Conservation (phyloP, 2,329 filamentous ascomycete species). For the Drechslera avenae region DNA sequence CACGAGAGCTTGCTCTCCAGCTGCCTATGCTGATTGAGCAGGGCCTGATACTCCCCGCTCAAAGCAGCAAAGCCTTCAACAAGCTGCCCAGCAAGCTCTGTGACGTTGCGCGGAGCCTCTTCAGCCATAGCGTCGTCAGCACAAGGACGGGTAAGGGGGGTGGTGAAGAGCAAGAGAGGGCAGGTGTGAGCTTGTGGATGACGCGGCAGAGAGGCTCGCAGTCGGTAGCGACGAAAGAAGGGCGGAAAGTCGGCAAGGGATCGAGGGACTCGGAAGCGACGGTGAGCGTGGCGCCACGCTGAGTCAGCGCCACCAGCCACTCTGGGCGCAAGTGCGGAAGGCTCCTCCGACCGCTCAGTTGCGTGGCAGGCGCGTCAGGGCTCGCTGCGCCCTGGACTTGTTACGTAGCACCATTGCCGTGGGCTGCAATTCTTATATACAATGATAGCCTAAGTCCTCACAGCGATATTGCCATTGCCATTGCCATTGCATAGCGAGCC, state of each 20-base stretch:
- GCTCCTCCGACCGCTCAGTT: slow-evolving; percentile 21
- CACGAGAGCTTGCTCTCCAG: slow-evolving; percentile 55
- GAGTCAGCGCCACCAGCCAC: slow-evolving; percentile 19
- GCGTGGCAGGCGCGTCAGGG: slow-evolving; percentile 38
- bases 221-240: slow-evolving; percentile 19
- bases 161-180: background rate
- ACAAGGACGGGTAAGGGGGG: slow-evolving; percentile 10
- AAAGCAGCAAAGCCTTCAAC: slow-evolving; percentile 55
- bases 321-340: slow-evolving; percentile 7
- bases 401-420: slow-evolving; percentile 40
- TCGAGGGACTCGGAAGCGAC: slow-evolving; percentile 13
- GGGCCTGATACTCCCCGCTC: slow-evolving; percentile 54
- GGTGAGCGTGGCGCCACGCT: slow-evolving; percentile 16
- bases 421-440: slow-evolving; percentile 28
- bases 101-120: slow-evolving; percentile 28
- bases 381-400: slow-evolving; percentile 36
- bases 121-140: slow-evolving; percentile 34
- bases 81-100: slow-evolving; percentile 50
- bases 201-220: slow-evolving; percentile 31
- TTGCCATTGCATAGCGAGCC: slow-evolving; percentile 2
- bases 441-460: slow-evolving; percentile 20
- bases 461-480: background rate
- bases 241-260: slow-evolving; percentile 23
- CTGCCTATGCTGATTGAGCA: slow-evolving; percentile 51
- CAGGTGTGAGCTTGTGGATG: slow-evolving; percentile 28